phyloP scores from a whole-genome alignment of 257 asterid genomes.

The Nicotiana noctiflora region DNA sequence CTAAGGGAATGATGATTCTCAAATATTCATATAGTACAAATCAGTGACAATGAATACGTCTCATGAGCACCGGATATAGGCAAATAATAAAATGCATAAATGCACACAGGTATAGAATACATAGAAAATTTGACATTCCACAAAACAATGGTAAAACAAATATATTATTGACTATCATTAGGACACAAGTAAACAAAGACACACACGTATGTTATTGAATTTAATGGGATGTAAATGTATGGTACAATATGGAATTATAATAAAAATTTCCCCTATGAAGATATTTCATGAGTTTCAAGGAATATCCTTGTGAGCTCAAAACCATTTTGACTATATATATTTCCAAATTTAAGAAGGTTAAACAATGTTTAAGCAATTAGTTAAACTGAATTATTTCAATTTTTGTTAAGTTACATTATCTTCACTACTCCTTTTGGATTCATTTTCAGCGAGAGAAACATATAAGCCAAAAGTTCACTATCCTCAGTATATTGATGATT shows the following conservation, averaged over 20 bases:
- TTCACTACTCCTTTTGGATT: not conserved
- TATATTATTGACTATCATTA: not conserved
- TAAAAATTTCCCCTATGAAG: slow-evolving; percentile 23
- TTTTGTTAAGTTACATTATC: not conserved
- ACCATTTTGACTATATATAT: slow-evolving; percentile 9
- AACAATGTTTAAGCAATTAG: not conserved
- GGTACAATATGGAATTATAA: not conserved
- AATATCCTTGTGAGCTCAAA: slow-evolving; percentile 36
- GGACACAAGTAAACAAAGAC: not conserved
- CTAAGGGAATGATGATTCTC: not conserved
- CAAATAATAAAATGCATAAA: not conserved
- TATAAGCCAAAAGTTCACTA: not conserved
- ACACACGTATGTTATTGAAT: not conserved
- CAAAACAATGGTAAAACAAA: not conserved
- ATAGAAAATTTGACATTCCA: not conserved
- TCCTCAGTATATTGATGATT: too few species aligned
- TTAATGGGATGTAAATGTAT: not conserved
- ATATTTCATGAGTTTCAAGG: slow-evolving; percentile 41
- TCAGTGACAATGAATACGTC: not conserved
- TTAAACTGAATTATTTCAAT: not conserved
- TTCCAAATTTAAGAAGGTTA: not conserved
- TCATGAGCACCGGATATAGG: not conserved
- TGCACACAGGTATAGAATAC: not conserved
- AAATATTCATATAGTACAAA: not conserved
- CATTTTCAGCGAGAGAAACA: too few species aligned